A percentile compares a stretch with the other conserved stretches of the same genome.
Conservation (phyloP, 83 land plant genomes). For the Picea abies region DNA sequence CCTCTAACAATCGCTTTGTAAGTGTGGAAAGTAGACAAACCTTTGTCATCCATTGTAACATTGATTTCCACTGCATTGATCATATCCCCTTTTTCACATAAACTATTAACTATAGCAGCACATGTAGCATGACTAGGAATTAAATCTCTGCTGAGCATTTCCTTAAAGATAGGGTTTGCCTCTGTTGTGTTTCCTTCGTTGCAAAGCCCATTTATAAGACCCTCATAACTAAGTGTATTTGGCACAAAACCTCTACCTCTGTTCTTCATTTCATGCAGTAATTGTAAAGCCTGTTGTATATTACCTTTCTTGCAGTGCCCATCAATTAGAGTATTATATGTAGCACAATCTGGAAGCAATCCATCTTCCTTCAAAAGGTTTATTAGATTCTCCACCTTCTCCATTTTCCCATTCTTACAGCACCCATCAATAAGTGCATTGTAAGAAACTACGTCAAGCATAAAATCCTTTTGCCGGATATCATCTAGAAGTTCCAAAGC, state of each 20-base stretch:
- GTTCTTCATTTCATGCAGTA: not conserved
- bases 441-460: conserved; percentile 21
- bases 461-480: conserved; percentile 2
- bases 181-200: conserved; percentile 7
- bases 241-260: conserved; percentile 6
- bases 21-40: not conserved
- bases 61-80: not conserved
- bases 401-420: conserved; percentile 38
- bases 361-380: conserved; percentile 43
- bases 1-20: not conserved
- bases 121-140: conserved; percentile 4
- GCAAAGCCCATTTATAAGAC: conserved; percentile 20
- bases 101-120: not conserved
- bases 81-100: conserved; percentile 8
- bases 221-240: not conserved
- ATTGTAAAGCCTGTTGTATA: conserved; percentile 7
- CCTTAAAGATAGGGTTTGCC: not conserved
- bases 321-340: conserved; percentile 48
- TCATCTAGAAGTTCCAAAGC: conserved; percentile 29
- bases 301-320: conserved; percentile 38
- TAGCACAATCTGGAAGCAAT: conserved; percentile 53
- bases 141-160: conserved; percentile 16
- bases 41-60: not conserved
- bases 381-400: conserved; percentile 46
- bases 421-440: conserved; percentile 67